Base-by-base conservation (phyloP, 2,329 filamentous ascomycete species). In the Phaeomoniella chlamydospora region DNA sequence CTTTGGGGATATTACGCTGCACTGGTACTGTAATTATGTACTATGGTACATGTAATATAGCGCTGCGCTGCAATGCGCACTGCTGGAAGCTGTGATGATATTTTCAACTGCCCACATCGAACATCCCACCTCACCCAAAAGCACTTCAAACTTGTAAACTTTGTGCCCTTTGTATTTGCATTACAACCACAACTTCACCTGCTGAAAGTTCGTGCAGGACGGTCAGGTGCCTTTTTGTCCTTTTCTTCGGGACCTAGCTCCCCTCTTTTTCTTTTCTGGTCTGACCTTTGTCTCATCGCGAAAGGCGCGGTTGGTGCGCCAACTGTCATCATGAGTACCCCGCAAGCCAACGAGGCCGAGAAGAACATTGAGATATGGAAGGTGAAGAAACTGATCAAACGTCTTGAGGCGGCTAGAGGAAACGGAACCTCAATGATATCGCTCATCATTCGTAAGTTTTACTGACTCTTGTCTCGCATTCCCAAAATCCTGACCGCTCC, bases 351-450 rank as follows among this genome's bases (percentile, higher is more conserved):
- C 67, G 90, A 96, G 65, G 88, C 88, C 51, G 90, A 98, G 75
- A 96, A 96, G 76, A 98, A 96, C 64, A 80, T 80, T 47, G 76
- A 80, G 63, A 80, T 80, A 53, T 69, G 66, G 66, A 94, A 98
- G 80, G 87, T 98, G 57, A 98, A 98, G 75, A 98, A 98, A 72
- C 71, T 98, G 57, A 94, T 98, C 68, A 98, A 96, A 68, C 83
- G 90, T 53, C 84, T 98, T 52, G 90, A 96, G 65, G 82, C 85
- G 44, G 92, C 92, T 50, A 76, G 92, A 59, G 90, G 90, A 59
- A 98, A 98, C 75, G 90, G 90, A 67, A 98, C 90, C 45, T 88
- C 80, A 68, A 98, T 98, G 90, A 98, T 98, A 64, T 96, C 88
- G 45, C 75, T 98, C 63, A 94, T 98, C 53, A 96, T 98, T 56